phyloP scores from a whole-genome alignment of 495 filamentous ascomycete genomes.

The Neurospora sublineolata region DNA sequence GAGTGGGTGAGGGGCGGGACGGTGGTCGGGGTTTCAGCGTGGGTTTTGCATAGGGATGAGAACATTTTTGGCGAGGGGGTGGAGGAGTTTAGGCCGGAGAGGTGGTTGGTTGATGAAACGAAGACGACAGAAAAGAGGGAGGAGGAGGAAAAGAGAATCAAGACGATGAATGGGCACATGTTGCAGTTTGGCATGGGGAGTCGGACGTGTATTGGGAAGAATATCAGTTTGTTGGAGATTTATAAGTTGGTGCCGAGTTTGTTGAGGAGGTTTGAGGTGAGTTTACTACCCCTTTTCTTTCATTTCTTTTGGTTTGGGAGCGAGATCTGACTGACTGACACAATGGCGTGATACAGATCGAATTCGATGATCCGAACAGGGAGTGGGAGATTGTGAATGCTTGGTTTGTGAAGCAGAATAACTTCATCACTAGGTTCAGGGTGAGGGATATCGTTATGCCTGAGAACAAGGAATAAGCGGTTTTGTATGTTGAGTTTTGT shows the following conservation, averaged over 20 bases:
- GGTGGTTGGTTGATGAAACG: slow-evolving; percentile 40
- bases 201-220: slow-evolving; percentile 58
- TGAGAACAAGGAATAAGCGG: not conserved
- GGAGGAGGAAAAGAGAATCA: slow-evolving; percentile 33
- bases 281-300: slow-evolving; percentile 7
- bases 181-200: slow-evolving; percentile 51
- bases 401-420: slow-evolving; percentile 61
- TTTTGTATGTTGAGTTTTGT: not conserved
- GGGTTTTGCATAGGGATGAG: slow-evolving; percentile 48
- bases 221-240: slow-evolving; percentile 65
- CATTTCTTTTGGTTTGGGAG: not conserved
- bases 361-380: slow-evolving; percentile 43
- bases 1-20: slow-evolving; percentile 48
- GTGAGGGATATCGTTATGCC: slow-evolving; percentile 35
- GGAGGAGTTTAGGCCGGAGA: slow-evolving; percentile 45
- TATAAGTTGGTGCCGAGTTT: slow-evolving; percentile 69
- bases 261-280: slow-evolving; percentile 55
- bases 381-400: slow-evolving; percentile 60
- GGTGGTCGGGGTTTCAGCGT: slow-evolving; percentile 51
- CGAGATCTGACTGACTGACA: slow-evolving; percentile 1
- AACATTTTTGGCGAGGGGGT: slow-evolving; percentile 51
- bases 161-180: slow-evolving; percentile 48
- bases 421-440: slow-evolving; percentile 49
- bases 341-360: slow-evolving; percentile 27
- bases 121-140: slow-evolving; percentile 9